Base-by-base conservation (phyloP, 352 stramenopile genomes). In the Phytophthora brassicae region DNA sequence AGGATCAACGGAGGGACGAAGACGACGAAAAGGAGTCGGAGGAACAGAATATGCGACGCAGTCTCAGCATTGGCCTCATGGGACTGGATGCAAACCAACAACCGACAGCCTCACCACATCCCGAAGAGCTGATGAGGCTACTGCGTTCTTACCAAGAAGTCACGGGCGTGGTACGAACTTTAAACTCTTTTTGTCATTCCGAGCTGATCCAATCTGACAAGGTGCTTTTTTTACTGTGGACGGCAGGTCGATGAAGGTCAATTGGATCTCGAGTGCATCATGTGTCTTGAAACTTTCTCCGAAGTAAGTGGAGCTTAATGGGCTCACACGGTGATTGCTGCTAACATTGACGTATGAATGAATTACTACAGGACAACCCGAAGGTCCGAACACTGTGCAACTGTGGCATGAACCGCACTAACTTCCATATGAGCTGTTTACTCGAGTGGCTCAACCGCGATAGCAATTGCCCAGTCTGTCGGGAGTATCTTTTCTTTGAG, bases 321-420 rank as follows among this genome's bases (percentile, higher is more conserved):
- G 16, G 16, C 17, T 26, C 43, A 20, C 9, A 38, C 19, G 9
- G 14, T 43, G 22, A 16, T 26, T 1, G 17, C 14, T 47, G 23
- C n/a, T 61, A 26, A 62, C 31, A 13, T 9, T 14, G n/a, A 5
- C 24, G 12, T n/a, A 19, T 24, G 26, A 24, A 19, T 24, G 26
- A 24, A 42, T 54, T 7, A 49, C 39, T 59, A 17, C 38, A 86
- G 65, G 68, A 84, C 7, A 90, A 94, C 38, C 86, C 86, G 4
- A 92, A 92, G 51, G 74, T 96, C 44, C 85, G 86, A 20, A 92
- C 88, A 39, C 59, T 96, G 20, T 96, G 88, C 59, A 90, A 79
- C 45, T 96, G 88, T 64, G 88, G 88, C 52, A 79, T 96, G 75
- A 96, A 96, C 65, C 84, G 88, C 51, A 93, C 88, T 26, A 94